Evolutionary conservation across 495 filamentous ascomycete genomes (phyloP), one percentile per base, ranked within the genome.

Genomic region (Niebla homalea): DNA sequence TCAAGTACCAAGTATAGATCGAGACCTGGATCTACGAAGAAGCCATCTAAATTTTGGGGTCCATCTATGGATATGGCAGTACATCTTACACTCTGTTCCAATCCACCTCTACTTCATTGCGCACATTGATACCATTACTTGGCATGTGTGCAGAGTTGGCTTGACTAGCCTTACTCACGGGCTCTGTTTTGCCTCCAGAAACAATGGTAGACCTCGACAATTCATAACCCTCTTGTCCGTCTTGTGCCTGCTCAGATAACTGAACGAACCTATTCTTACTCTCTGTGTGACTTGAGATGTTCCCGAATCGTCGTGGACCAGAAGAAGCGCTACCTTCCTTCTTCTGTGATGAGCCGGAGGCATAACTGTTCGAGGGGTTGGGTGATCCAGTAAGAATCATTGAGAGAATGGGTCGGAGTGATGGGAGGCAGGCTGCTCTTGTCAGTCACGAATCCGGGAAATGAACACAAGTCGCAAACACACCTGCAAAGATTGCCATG

Each of bases 401-500:
- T 22, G 23, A 36, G 1, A 52, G 20, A 1, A 52, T 25, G 14
- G 49, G 49, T 23, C 43, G 40, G 12, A 48, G 49, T 15, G 29
- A 46, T 19, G 49, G 49, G 0, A 52, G 49, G 36, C 49, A 52
- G 32, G 49, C 49, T 50, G 16, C 25, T 41, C 21, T 3, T 6
- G 2, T 46, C n/a, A 11, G 26, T 35, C 20, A 19, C 39, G 16
- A 2, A 7, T n/a, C 2, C 11, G n/a, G 15, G 12, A 15, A 43
- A 21, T 4, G 12, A 2, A 3, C 1, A 29, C 0, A 21, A 2
- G 37, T 12, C 12, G 12, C 5, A 8, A 2, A 23, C 43, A 6
- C 14, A 52, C 49, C 49, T 0, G 49, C 20, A 3, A 48, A 41
- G 42, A 52, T 52, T 35, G 49, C 49, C 40, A 48, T 52, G 8